phyloP scores from a whole-genome alignment of 345 rosid genomes.

The Citrus glauca region DNA sequence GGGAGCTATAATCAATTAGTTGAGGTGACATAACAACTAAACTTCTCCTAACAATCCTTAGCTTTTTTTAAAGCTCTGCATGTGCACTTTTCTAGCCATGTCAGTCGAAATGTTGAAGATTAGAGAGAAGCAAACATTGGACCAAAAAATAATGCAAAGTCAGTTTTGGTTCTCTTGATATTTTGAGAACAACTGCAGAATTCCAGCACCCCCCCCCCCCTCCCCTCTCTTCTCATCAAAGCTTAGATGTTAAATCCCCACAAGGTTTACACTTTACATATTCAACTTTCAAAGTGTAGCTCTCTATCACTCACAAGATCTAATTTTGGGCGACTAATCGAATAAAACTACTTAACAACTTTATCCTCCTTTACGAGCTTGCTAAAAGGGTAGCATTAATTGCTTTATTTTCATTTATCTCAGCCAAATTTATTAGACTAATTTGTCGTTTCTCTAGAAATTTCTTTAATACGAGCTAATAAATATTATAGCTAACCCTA shows the following conservation, averaged over 20 bases:
- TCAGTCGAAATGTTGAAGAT: constrained; percentile 2
- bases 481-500: no score
- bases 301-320: no score
- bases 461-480: no score
- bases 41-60: not conserved
- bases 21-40: constrained; percentile 1
- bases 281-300: not conserved
- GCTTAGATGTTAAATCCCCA: not conserved
- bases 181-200: not conserved
- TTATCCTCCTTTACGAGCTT: accelerated
- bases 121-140: not conserved
- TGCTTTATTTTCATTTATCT: no score
- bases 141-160: not conserved
- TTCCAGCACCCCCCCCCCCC: not conserved
- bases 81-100: constrained; percentile 21
- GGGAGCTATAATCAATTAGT: constrained; percentile 5
- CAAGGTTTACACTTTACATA: not conserved
- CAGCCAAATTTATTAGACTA: no score
- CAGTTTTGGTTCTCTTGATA: not conserved
- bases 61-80: constrained; percentile 17
- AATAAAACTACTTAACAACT: accelerated
- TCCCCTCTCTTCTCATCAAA: not conserved
- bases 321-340: no score
- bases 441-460: no score
- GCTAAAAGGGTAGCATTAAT: no score